A percentile compares a stretch with the other conserved stretches of the same genome.
Evolutionary conservation across 2,329 filamentous ascomycete genomes (phyloP).

Genomic region (Bipolaris sorokiniana): DNA sequence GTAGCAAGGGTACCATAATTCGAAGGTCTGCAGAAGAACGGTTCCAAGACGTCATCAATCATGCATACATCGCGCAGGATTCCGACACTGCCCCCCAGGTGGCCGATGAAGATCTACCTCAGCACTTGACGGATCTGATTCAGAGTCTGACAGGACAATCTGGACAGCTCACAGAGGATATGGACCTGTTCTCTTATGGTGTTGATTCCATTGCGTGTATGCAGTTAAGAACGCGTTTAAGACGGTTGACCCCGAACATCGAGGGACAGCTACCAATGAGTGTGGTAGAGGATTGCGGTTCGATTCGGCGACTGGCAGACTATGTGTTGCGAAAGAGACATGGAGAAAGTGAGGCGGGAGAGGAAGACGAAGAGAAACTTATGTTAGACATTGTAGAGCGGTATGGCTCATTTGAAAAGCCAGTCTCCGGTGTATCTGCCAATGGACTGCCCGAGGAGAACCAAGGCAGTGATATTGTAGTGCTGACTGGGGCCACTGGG

Average conservation of each 20-base stretch:
- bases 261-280: conserved; percentile 59
- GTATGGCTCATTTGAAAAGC: conserved; percentile 53
- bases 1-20: conserved; percentile 67
- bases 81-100: conserved; percentile 23
- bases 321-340: conserved; percentile 51
- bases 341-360: conserved; percentile 38
- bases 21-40: conserved; percentile 58
- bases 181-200: conserved; percentile 64
- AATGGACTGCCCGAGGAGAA: conserved; percentile 6
- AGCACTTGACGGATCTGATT: conserved; percentile 28
- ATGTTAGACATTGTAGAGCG: conserved; percentile 58
- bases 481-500: conserved; percentile 60
- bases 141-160: conserved; percentile 32
- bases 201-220: conserved; percentile 66
- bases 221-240: conserved; percentile 55
- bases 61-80: conserved; percentile 51
- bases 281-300: conserved; percentile 66
- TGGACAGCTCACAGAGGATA: conserved; percentile 40
- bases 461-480: conserved; percentile 22
- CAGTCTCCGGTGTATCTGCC: not conserved
- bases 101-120: conserved; percentile 36
- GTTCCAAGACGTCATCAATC: conserved; percentile 56
- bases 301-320: conserved; percentile 52
- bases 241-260: conserved; percentile 43
- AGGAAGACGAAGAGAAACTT: conserved; percentile 47